Conservation (phyloP, 1,284 basidiomycete genomes). For the Moesziomyces antarcticus region DNA sequence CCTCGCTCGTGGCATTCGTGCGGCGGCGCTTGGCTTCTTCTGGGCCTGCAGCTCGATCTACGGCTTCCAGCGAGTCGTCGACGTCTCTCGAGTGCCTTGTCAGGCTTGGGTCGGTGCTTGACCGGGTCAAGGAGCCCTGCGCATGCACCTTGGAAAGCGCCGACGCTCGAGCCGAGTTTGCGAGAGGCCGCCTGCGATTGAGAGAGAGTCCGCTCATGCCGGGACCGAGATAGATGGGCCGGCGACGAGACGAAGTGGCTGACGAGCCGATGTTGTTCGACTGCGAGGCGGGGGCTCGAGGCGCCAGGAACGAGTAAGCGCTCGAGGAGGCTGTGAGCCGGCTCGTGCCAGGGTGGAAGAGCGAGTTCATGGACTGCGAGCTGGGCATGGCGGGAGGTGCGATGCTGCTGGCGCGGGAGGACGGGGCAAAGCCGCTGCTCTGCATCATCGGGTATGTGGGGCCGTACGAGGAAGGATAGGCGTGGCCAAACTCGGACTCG, state of each 20-base stretch:
- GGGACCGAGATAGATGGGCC: slow-evolving; percentile 47
- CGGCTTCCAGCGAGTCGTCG: slow-evolving; percentile 18
- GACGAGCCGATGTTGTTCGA: slow-evolving; percentile 5
- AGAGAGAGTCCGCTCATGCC: slow-evolving; percentile 49
- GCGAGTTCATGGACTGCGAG: slow-evolving; percentile 31
- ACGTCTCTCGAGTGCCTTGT: slow-evolving; percentile 10
- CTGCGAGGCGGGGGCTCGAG: slow-evolving; percentile 24
- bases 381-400: slow-evolving; percentile 26
- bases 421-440: slow-evolving; percentile 11
- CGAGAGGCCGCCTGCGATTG: slow-evolving; percentile 30
- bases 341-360: slow-evolving; percentile 42
- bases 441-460: slow-evolving; percentile 8
- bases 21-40: slow-evolving; percentile 46
- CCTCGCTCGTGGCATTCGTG: slow-evolving; percentile 4
- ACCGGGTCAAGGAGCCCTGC: slow-evolving; percentile 21
- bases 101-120: slow-evolving; percentile 41
- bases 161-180: slow-evolving; percentile 31
- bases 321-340: slow-evolving; percentile 31
- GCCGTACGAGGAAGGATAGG: slow-evolving; percentile 3
- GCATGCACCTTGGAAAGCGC: slow-evolving; percentile 14
- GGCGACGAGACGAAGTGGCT: slow-evolving; percentile 14
- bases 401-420: slow-evolving; percentile 40
- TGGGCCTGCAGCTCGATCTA: slow-evolving; percentile 15
- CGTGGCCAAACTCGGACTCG: slow-evolving; percentile 29
- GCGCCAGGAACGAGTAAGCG: slow-evolving; percentile 43